phyloP scores from a whole-genome alignment of 768 basidiomycete species.

The Suillus plorans region DNA sequence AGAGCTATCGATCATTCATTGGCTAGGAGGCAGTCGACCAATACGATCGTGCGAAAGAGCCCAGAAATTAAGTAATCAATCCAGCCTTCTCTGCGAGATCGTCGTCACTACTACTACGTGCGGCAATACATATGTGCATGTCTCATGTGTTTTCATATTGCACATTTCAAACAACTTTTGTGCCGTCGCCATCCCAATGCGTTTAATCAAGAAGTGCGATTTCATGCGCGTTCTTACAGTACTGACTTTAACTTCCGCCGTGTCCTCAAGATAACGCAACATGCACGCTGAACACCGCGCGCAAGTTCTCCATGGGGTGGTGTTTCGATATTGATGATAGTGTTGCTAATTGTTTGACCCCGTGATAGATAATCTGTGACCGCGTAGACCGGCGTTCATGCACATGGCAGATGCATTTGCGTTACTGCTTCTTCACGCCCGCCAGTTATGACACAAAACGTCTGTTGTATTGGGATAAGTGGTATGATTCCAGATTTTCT shows the following conservation, averaged over 20 bases:
- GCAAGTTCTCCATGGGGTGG: conserved; percentile 32
- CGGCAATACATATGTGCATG: too few relatives aligned
- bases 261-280: conserved; percentile 37
- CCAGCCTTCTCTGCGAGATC: too few relatives aligned
- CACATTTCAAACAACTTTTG: too few relatives aligned
- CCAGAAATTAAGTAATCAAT: too few relatives aligned
- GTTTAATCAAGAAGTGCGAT: too few relatives aligned
- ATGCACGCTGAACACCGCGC: conserved; percentile 38
- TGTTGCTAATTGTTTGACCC: conserved; percentile 38
- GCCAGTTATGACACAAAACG: background rate
- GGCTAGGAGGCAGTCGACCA: too few relatives aligned
- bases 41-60: too few relatives aligned
- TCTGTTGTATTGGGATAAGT: background rate
- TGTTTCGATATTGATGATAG: conserved; percentile 36
- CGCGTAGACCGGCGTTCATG: conserved; percentile 39
- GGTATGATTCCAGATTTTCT: background rate
- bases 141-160: too few relatives aligned
- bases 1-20: too few relatives aligned
- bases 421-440: background rate
- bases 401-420: conserved; percentile 26
- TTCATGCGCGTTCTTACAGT: background rate
- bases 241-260: conserved; percentile 16
- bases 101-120: too few relatives aligned
- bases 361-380: conserved; percentile 43
- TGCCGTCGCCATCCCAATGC: too few relatives aligned